Conservation (phyloP, 768 basidiomycete genomes). For the Collybia sordida region DNA sequence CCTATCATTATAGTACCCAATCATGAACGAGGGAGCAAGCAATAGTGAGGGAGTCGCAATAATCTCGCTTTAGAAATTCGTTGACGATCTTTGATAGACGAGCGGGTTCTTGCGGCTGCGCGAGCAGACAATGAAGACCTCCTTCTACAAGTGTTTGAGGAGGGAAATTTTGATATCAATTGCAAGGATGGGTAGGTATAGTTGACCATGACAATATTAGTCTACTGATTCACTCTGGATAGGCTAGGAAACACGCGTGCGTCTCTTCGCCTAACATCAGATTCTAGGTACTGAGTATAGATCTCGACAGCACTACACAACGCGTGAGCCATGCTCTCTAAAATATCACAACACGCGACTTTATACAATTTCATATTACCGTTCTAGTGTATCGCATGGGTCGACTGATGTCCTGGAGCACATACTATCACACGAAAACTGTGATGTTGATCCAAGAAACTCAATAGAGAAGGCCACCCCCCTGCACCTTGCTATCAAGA, state of each 20-base stretch:
- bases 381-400: constrained; percentile 50
- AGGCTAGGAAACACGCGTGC: constrained; percentile 80
- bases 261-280: constrained; percentile 17
- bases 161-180: constrained; percentile 69
- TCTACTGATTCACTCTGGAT: constrained; percentile 14
- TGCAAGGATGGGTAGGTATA: constrained; percentile 69
- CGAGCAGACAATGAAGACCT: constrained; percentile 72
- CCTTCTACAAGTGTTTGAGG: constrained; percentile 56
- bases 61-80: not conserved
- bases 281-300: not conserved
- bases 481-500: constrained; percentile 67
- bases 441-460: constrained; percentile 82
- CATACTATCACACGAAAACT: constrained; percentile 70
- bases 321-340: constrained; percentile 47
- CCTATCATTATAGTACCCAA: not conserved
- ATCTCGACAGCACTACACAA: constrained; percentile 58
- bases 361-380: not conserved
- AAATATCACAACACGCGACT: not conserved
- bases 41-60: constrained; percentile 26
- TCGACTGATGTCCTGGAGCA: constrained; percentile 67
- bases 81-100: constrained; percentile 44
- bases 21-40: constrained; percentile 13
- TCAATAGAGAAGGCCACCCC: constrained; percentile 71
- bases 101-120: constrained; percentile 71
- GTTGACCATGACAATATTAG: constrained; percentile 5